Evolutionary conservation across 495 filamentous ascomycete species (phyloP).

Genomic region (Aspergillus diversus): DNA sequence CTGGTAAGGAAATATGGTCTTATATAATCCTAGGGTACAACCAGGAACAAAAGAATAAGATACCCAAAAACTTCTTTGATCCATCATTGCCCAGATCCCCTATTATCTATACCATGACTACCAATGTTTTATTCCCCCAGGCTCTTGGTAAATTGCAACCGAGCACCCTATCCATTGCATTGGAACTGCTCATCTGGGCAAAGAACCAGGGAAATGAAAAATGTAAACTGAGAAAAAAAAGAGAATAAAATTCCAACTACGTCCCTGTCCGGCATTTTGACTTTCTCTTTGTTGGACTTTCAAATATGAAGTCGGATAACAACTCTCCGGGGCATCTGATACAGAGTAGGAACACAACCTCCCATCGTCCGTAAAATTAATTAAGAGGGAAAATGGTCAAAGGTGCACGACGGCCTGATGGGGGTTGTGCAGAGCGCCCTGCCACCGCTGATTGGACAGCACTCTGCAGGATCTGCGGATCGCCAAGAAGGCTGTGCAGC

Average conservation of each 20-base stretch:
- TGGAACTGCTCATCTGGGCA: neutral
- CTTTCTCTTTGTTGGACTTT: neutral
- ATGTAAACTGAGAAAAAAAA: neutral
- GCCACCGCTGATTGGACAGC: constrained; percentile 17
- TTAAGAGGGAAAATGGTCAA: constrained; percentile 2
- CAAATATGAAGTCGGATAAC: constrained; percentile 12
- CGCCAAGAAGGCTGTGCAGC: constrained; percentile 31
- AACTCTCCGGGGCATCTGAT: constrained; percentile 10
- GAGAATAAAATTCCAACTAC: neutral
- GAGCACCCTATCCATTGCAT: neutral
- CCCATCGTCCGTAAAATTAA: neutral
- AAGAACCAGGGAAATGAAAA: neutral
- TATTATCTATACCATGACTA: neutral
- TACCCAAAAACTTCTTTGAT: too few species aligned
- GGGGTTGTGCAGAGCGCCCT: constrained; percentile 19
- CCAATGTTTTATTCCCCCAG: neutral
- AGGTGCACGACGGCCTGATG: constrained; percentile 31
- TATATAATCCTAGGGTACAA: too few species aligned
- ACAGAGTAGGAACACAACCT: neutral
- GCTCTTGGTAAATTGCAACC: neutral
- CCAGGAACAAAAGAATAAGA: too few species aligned
- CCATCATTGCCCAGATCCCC: too few species aligned
- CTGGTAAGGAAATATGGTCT: neutral
- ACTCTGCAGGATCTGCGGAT: constrained; percentile 27
- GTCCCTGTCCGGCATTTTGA: neutral